Conservation (phyloP, 306 rosid species). For the Lathyrus oleraceus region DNA sequence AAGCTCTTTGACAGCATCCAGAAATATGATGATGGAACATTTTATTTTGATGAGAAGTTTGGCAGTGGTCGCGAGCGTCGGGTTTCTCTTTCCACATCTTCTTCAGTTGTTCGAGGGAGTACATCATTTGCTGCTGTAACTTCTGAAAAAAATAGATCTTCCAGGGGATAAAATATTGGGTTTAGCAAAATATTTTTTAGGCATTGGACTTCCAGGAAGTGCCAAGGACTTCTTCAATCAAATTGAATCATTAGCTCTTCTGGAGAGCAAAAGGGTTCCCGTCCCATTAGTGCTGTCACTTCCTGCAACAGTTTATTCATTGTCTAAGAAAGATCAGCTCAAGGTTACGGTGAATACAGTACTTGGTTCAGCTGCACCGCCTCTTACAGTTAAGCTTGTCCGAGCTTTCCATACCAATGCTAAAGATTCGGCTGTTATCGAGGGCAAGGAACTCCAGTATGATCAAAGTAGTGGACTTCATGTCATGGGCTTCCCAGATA, state of each 20-base stretch:
- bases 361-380: slow-evolving; percentile 89
- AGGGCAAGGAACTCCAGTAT: slow-evolving; percentile 83
- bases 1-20: slow-evolving; percentile 94
- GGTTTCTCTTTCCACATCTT: slow-evolving; percentile 81
- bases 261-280: slow-evolving; percentile 76
- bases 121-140: slow-evolving; percentile 65
- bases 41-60: slow-evolving; percentile 85
- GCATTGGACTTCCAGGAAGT: slow-evolving; percentile 92
- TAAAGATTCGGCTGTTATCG: slow-evolving; percentile 57
- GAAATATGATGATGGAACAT: slow-evolving; percentile 89
- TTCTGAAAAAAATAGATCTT: slow-evolving; percentile 73
- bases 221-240: slow-evolving; percentile 85
- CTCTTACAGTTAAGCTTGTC: slow-evolving; percentile 76
- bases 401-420: slow-evolving; percentile 62
- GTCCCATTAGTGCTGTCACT: slow-evolving; percentile 82
- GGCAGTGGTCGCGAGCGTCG: slow-evolving; percentile 66
- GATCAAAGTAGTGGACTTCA: slow-evolving; percentile 63
- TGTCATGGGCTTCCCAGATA: slow-evolving; percentile 59
- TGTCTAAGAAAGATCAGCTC: slow-evolving; percentile 70
- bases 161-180: slow-evolving; percentile 83
- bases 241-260: slow-evolving; percentile 74
- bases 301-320: slow-evolving; percentile 80
- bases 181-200: slow-evolving; percentile 83
- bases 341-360: slow-evolving; percentile 90
- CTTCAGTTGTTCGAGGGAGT: slow-evolving; percentile 90